Base-by-base conservation (phyloP, 768 basidiomycete genomes). In the Psilocybe subaeruginosa region DNA sequence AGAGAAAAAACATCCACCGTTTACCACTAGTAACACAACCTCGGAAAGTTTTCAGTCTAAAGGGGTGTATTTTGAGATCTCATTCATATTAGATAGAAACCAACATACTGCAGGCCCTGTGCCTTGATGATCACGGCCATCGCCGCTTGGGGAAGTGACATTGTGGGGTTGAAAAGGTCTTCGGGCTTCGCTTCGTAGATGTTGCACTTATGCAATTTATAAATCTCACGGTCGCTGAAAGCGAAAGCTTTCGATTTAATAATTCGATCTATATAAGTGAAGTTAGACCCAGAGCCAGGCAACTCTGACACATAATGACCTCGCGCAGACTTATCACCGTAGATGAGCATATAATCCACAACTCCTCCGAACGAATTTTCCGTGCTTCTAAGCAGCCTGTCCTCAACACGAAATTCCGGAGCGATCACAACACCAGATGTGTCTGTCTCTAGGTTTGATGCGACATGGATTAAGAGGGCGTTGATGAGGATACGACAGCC, bases 401-500 rank as follows among this genome's bases (percentile, higher is more conserved):
- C 33, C 3, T 59, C 50, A 29, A 51, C 23, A 37, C 52, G 61
- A 37, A 31, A 50, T 59, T 62, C 61, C 8, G 65, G 65, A 43
- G 55, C 59, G 50, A 60, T 66, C 45, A 52, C 62, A 51, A 52
- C 48, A 52, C 64, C 64, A 41, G 55, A 59, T 41, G 16, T 17
- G 2, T 63, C 58, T 8, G 64, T 60, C 50, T 66, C 64, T 37
- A 66, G 62, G 59, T 51, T 63, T 3, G 65, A 66, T 30, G 59
- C 65, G 19, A 63, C 45, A 54, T 66, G 64, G 33, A 63, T 62
- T 31, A 66, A 60, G 58, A 63, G 54, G 41, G 54, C 30, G 54
- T 66, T 60, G 64, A 66, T 60, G 46, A 66, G 62, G 19, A 63
- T 63, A 33, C 58, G 61, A 60, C 64, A 66, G 55, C 64, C 62